phyloP scores from a whole-genome alignment of 192 early-diverging fungal species.

The Coemansia umbellata region DNA sequence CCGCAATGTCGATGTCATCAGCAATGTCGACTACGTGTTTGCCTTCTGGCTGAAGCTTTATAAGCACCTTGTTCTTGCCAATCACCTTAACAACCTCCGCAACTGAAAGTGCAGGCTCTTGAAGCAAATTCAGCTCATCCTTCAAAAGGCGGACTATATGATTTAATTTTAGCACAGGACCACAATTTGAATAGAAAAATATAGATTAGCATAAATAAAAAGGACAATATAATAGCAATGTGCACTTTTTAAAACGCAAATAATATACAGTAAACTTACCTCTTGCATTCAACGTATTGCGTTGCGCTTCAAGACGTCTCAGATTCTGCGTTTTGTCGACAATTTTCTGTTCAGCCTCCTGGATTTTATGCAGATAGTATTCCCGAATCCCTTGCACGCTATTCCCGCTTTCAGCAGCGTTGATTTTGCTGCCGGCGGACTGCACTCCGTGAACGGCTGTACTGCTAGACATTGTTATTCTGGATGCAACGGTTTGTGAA shows the following conservation, averaged over 20 bases:
- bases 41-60: conserved; percentile 94
- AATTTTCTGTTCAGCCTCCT: conserved; percentile 85
- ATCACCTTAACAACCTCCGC: conserved; percentile 98
- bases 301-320: conserved; percentile 95
- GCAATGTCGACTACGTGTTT: conserved; percentile 97
- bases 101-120: conserved; percentile 94
- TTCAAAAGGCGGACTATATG: conserved; percentile 88
- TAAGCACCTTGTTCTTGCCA: conserved; percentile 93
- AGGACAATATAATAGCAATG: not conserved
- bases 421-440: conserved; percentile 1
- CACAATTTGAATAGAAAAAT: too few species aligned
- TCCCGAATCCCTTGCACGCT: conserved; percentile 54
- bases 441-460: conserved; percentile 21
- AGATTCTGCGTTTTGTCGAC: conserved; percentile 92
- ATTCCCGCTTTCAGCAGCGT: not conserved
- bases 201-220: too few species aligned
- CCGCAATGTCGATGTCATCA: conserved; percentile 84
- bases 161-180: too few species aligned
- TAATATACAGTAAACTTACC: conserved; percentile 51
- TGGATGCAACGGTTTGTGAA: too few species aligned
- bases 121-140: conserved; percentile 94
- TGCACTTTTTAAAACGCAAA: not conserved
- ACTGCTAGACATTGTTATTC: conserved; percentile 30
- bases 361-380: conserved; percentile 75
- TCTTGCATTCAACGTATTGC: conserved; percentile 95